phyloP scores from a whole-genome alignment of 2,329 filamentous ascomycete species.

The Aspergillus pseudoterreus region DNA sequence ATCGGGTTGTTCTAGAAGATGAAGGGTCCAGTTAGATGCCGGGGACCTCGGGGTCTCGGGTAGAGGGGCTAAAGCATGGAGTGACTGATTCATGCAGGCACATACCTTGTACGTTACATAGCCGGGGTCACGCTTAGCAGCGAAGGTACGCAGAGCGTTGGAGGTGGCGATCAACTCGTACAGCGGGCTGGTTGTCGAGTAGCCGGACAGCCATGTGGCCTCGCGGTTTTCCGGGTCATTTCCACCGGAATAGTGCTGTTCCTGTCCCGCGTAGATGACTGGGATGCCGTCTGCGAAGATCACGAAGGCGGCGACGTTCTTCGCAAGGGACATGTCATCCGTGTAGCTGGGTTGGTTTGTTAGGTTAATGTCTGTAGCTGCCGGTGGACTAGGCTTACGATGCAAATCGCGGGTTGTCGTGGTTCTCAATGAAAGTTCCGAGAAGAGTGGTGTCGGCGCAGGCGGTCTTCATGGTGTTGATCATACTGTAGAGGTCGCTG shows the following conservation, averaged over 20 bases:
- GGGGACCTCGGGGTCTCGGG: neutral
- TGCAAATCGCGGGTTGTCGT: slow-evolving; percentile 58
- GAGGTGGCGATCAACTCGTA: slow-evolving; percentile 48
- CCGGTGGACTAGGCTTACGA: slow-evolving; percentile 13
- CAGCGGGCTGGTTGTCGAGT: slow-evolving; percentile 44
- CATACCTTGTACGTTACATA: slow-evolving; percentile 40
- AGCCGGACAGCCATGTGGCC: slow-evolving; percentile 55
- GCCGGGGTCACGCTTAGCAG: slow-evolving; percentile 32
- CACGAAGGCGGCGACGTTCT: slow-evolving; percentile 60
- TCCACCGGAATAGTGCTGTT: slow-evolving; percentile 58
- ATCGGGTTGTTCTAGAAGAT: slow-evolving; percentile 35
- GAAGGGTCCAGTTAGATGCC: neutral
- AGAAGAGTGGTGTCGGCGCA: slow-evolving; percentile 48
- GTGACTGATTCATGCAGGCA: too few relatives aligned
- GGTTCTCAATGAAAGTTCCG: slow-evolving; percentile 59
- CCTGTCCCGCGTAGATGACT: slow-evolving; percentile 65
- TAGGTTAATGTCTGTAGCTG: neutral
- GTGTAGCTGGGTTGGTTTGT: slow-evolving; percentile 22
- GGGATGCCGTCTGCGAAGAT: slow-evolving; percentile 61
- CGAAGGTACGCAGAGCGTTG: slow-evolving; percentile 50
- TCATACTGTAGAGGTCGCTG: slow-evolving; percentile 31
- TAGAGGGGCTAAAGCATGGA: too few relatives aligned
- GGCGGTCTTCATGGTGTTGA: slow-evolving; percentile 27
- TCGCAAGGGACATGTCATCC: slow-evolving; percentile 44
- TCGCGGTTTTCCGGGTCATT: slow-evolving; percentile 52